Evolutionary conservation across 192 early-diverging fungal species (phyloP).

Genomic region (Mortierella claussenii): DNA sequence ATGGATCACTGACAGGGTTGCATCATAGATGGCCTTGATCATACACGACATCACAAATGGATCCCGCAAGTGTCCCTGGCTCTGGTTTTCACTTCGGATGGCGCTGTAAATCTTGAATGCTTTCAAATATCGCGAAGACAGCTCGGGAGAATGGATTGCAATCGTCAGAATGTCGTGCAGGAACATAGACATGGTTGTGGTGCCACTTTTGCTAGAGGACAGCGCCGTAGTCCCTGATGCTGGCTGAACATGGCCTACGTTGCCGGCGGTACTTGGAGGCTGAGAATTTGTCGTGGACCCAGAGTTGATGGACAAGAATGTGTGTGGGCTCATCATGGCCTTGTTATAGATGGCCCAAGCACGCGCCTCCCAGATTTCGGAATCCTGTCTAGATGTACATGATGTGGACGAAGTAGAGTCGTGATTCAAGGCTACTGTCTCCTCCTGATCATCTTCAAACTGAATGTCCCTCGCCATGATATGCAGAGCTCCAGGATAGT

Average conservation of each 20-base stretch:
- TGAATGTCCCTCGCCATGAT: constrained; percentile 6
- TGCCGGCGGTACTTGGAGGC: not conserved
- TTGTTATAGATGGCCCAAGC: constrained; percentile 52
- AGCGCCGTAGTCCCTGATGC: not conserved
- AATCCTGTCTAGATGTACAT: not conserved
- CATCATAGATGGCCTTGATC: constrained; percentile 50
- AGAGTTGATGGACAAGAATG: constrained; percentile 7
- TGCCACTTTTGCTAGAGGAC: not conserved
- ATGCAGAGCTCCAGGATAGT: constrained; percentile 13
- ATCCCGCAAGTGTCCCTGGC: constrained; percentile 33
- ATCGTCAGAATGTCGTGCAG: constrained; percentile 47
- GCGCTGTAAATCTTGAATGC: constrained; percentile 42
- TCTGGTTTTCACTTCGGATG: constrained; percentile 29
- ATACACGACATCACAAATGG: constrained; percentile 43
- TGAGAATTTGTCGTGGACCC: not conserved
- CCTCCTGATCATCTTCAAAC: constrained; percentile 7
- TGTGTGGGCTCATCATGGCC: constrained; percentile 26
- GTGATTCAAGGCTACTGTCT: not conserved
- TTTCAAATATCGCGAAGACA: constrained; percentile 41
- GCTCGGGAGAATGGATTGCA: constrained; percentile 32
- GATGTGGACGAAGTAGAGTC: not conserved
- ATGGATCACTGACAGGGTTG: constrained; percentile 18
- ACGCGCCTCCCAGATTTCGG: constrained; percentile 44
- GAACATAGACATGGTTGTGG: constrained; percentile 16
- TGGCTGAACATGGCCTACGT: not conserved